Conservation (phyloP, 2,329 filamentous ascomycete species). For the Nigrospora osmanthi region DNA sequence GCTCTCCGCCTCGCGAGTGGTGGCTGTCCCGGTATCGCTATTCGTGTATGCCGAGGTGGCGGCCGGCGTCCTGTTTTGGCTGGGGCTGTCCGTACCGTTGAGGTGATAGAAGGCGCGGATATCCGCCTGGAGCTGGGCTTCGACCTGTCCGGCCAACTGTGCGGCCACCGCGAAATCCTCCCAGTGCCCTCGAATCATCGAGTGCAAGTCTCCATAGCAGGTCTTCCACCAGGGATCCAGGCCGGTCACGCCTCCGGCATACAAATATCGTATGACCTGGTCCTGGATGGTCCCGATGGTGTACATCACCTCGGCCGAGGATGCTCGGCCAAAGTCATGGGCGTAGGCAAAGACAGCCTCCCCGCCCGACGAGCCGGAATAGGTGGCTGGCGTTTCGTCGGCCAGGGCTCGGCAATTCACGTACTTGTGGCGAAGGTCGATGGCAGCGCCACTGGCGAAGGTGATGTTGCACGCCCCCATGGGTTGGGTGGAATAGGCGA, state of each 20-base stretch:
- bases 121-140: constrained; percentile 54
- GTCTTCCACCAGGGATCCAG: constrained; percentile 67
- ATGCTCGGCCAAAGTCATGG: constrained; percentile 29
- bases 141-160: constrained; percentile 57
- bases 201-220: constrained; percentile 51
- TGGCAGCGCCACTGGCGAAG: constrained; percentile 13
- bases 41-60: constrained; percentile 6
- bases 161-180: constrained; percentile 53
- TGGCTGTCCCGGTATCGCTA: not conserved
- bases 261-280: constrained; percentile 62
- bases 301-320: constrained; percentile 48
- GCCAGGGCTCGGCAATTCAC: constrained; percentile 50
- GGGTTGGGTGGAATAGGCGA: constrained; percentile 50
- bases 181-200: constrained; percentile 61
- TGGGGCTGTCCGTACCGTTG: constrained; percentile 38
- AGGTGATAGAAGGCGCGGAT: constrained; percentile 53
- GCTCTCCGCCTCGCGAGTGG: constrained; percentile 14
- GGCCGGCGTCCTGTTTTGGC: constrained; percentile 29
- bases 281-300: constrained; percentile 64
- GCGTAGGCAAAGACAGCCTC: constrained; percentile 11
- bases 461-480: constrained; percentile 9
- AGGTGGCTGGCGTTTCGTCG: constrained; percentile 51
- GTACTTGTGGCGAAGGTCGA: constrained; percentile 49
- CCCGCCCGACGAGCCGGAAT: constrained; percentile 32
- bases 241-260: constrained; percentile 56